phyloP scores from a whole-genome alignment of 176 grass and related monocot species.

The Lolium perenne region DNA sequence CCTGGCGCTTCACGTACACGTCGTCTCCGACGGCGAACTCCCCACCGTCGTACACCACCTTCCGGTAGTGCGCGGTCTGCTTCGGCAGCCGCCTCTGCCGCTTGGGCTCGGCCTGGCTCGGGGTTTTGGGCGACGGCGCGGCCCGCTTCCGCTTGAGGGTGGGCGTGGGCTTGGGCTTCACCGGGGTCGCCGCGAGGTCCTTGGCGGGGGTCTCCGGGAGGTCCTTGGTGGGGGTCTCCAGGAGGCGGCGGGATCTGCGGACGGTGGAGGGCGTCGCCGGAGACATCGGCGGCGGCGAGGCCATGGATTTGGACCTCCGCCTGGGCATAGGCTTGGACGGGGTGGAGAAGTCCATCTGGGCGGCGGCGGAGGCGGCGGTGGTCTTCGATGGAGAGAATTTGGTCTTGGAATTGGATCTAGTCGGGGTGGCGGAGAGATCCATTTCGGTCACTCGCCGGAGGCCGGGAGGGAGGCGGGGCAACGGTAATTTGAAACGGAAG shows the following conservation, averaged over 20 bases:
- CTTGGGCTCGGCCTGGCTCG: conserved; percentile 55
- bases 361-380: neutral
- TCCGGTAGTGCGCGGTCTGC: conserved; percentile 60
- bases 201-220: conserved; percentile 34
- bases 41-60: conserved; percentile 71
- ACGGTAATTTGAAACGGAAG: conserved; percentile 47
- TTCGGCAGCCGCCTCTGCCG: conserved; percentile 42
- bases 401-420: conserved; percentile 34
- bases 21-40: conserved; percentile 78
- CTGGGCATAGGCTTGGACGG: conserved; percentile 54
- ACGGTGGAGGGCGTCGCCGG: conserved; percentile 47
- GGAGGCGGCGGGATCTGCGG: conserved; percentile 65
- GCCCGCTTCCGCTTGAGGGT: conserved; percentile 40
- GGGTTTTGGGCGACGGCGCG: conserved; percentile 51
- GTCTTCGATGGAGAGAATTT: conserved; percentile 46
- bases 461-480: neutral
- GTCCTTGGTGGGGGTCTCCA: conserved; percentile 45
- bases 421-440: conserved; percentile 56
- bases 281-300: conserved; percentile 43
- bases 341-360: conserved; percentile 57
- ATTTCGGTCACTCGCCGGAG: conserved; percentile 47
- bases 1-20: conserved; percentile 84
- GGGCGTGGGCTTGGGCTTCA: conserved; percentile 37
- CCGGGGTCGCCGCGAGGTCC: neutral
- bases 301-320: conserved; percentile 26